Evolutionary conservation across 2,329 filamentous ascomycete genomes (phyloP).

Genomic region (Hypoxylon sp.): DNA sequence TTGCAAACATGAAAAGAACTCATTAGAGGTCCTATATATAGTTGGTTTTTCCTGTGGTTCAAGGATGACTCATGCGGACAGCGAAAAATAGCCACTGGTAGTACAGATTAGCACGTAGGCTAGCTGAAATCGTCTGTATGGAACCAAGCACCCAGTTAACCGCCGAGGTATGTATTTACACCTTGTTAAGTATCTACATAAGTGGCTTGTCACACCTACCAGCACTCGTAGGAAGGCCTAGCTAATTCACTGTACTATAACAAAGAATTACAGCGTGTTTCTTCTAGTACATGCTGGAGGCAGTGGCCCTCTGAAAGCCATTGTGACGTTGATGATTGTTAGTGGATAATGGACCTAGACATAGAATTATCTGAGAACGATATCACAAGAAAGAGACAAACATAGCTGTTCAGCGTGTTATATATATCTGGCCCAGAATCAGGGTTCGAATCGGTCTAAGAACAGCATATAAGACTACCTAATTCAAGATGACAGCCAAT

Average conservation of each 20-base stretch:
- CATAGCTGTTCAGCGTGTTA: background rate
- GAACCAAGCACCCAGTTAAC: background rate
- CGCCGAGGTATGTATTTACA: background rate
- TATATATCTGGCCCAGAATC: background rate
- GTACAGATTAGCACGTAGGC: conserved; percentile 7
- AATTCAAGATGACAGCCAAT: conserved; percentile 1
- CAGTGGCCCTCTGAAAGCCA: background rate
- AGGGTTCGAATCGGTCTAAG: background rate
- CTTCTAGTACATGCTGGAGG: background rate
- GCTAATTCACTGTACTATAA: background rate
- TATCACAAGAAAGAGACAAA: background rate
- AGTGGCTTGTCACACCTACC: background rate
- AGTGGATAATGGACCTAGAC: background rate
- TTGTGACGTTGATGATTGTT: background rate
- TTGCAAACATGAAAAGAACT: background rate
- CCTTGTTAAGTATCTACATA: too few relatives aligned
- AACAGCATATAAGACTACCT: background rate
- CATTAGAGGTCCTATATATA: background rate
- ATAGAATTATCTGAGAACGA: background rate
- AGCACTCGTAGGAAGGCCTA: background rate
- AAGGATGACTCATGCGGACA: conserved; percentile 22
- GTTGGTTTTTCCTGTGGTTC: background rate
- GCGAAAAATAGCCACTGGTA: background rate
- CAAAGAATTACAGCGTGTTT: background rate
- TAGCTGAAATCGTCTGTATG: background rate